These are phyloP conservation scores for Neurospora sp. DNA, from an alignment of 495 filamentous ascomycete genomes.

Conservation along the genomic window DNA sequence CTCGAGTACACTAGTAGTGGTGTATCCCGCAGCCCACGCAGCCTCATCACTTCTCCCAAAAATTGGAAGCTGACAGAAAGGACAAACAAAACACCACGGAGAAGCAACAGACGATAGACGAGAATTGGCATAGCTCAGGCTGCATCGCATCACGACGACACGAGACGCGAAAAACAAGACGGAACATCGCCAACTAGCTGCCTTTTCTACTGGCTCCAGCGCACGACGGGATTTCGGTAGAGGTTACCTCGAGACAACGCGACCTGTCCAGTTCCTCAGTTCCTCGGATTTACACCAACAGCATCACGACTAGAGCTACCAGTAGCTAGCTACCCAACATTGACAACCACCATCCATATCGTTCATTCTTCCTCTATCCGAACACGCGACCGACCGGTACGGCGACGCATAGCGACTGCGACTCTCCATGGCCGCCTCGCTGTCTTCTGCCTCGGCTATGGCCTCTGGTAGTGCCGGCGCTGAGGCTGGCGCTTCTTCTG, in stretches of 20 bases:
- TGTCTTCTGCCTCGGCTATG: constrained; percentile 10
- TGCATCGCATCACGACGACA: background rate
- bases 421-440: constrained; percentile 21
- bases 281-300: background rate
- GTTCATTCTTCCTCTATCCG: background rate
- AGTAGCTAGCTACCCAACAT: background rate
- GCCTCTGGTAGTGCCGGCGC: constrained; percentile 5
- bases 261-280: background rate
- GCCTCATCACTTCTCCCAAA: background rate
- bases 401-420: background rate
- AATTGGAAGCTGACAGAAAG: background rate
- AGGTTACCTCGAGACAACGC: background rate
- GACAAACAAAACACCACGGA: background rate
- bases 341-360: background rate
- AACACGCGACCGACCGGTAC: background rate
- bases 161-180: background rate
- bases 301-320: background rate
- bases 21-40: background rate
- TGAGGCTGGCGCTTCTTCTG: constrained; percentile 3
- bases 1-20: background rate
- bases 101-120: background rate
- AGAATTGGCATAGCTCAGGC: background rate
- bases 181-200: background rate
- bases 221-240: background rate
- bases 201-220: background rate